Conservation (phyloP, 768 basidiomycete species). For the Mycena metata region DNA sequence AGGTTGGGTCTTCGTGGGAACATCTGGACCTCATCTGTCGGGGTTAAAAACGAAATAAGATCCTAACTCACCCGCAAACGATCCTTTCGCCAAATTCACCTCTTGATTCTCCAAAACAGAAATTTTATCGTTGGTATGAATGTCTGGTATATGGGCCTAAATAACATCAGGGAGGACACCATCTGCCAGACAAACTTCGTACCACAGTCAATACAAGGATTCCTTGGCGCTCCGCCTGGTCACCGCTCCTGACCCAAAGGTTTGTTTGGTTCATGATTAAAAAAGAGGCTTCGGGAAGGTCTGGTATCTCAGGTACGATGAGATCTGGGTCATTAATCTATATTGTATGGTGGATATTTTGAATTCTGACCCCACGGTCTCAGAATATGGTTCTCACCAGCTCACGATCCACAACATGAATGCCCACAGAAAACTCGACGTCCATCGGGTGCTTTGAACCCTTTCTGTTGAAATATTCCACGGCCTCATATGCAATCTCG, state of each 20-base stretch:
- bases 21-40: too few species aligned
- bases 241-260: neutral
- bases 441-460: neutral
- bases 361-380: too few species aligned
- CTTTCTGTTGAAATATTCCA: neutral
- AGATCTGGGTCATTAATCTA: too few species aligned
- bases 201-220: neutral
- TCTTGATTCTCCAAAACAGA: neutral
- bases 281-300: neutral
- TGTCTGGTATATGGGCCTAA: neutral
- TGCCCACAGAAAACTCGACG: slow-evolving; percentile 8
- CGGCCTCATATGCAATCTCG: neutral
- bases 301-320: too few species aligned
- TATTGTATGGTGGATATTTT: too few species aligned
- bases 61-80: neutral
- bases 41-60: too few species aligned
- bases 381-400: neutral
- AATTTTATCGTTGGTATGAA: neutral
- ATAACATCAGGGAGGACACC: neutral
- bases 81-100: neutral
- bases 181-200: neutral
- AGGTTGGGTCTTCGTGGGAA: too few species aligned
- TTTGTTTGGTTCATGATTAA: slow-evolving; percentile 1
- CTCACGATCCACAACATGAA: slow-evolving; percentile 3
- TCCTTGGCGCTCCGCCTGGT: neutral